These are phyloP conservation scores for Suillus brevipes DNA, from an alignment of 768 basidiomycete genomes.

Conservation along the genomic window DNA sequence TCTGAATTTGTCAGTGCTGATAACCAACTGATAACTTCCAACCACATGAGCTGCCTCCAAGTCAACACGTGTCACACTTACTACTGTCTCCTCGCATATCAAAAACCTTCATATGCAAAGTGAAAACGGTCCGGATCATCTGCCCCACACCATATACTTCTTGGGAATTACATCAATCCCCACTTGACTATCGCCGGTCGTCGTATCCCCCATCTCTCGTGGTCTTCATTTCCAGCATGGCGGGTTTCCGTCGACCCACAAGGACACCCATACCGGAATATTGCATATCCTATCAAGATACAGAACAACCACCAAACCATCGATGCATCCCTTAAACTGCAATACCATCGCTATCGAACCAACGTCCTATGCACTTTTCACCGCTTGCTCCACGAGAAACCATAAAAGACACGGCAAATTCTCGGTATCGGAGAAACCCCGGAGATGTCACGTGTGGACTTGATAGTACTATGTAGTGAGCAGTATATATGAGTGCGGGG, in stretches of 20 bases:
- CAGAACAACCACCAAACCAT: not conserved
- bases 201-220: not conserved
- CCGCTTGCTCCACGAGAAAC: not conserved
- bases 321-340: not conserved
- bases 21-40: too few species aligned
- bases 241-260: not conserved
- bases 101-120: not conserved
- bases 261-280: not conserved
- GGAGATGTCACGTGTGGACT: slow-evolving; percentile 20
- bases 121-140: not conserved
- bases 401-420: slow-evolving; percentile 2
- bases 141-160: not conserved
- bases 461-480: not conserved
- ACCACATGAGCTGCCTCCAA: not conserved
- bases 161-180: too few species aligned
- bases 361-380: not conserved
- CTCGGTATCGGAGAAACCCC: slow-evolving; percentile 9
- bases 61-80: slow-evolving; percentile 1
- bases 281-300: not conserved
- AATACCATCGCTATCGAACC: not conserved
- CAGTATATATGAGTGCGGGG: slow-evolving; percentile 9
- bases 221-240: not conserved
- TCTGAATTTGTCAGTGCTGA: not conserved
- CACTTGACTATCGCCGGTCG: too few species aligned
- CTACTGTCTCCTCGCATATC: not conserved